Evolutionary conservation across 2,329 filamentous ascomycete species (phyloP), one percentile per base, ranked within the genome.

Genomic region (Colletotrichum filicis): DNA sequence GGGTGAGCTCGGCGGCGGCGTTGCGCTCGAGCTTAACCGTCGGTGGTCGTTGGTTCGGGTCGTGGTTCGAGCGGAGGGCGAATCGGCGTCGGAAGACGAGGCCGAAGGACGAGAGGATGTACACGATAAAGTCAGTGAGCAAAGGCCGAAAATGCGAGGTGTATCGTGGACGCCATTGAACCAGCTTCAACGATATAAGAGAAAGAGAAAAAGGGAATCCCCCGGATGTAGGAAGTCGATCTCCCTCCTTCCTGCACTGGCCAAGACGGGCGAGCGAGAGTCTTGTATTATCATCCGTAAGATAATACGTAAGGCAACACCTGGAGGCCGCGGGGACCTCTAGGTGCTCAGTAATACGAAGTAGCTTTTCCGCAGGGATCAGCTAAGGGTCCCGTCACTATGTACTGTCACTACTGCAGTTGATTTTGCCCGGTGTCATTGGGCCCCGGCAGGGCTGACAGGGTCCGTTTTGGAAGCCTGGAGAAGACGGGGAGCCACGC

Each of bases 401-500:
- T 9, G 30, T 32, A 32, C 11, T 32, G 5, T 35, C 32, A 55
- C 37, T 42, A 53, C 14, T 59, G 49, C 66, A 30, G 24, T 30
- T 19, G n/a, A 19, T 22, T 35, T 35, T 4, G 59, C 24, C 35
- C 14, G 58, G 49, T 49, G 52, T 69, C 53, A 64, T 73, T 73
- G 70, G 69, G n/a, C 37, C 37, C 37, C 12, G 53, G 12, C 53
- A 35, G 65, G 32, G 53, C 66, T 59, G 53, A 55, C 59, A 55
- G 64, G 49, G 68, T 35, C 26, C 57, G 37, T 9, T 63, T 53
- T 32, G 65, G 58, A 22, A 30, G 57, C 57, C 57, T 58, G 68
- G 64, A 58, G 68, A 71, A 68, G 28, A n/a, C 57, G 58, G 37
- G 30, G 24, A 32, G 24, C 7, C 22, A 14, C 3, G 49, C 24